Evolutionary conservation across 495 filamentous ascomycete species (phyloP).

Genomic region (Daldinia decipiens): DNA sequence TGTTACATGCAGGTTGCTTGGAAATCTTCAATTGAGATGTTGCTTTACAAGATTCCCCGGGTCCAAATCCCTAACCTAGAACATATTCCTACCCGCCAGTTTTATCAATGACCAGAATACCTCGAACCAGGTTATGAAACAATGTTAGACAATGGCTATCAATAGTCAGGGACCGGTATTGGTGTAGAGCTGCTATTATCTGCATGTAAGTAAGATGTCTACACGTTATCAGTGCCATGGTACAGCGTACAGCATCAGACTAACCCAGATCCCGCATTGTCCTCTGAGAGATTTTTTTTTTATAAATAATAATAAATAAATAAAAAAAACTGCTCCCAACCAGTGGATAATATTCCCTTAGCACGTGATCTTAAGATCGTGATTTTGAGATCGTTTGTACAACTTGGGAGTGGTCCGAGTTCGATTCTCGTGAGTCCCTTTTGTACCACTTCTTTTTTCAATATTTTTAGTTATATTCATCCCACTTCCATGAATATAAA

Average conservation of each 20-base stretch:
- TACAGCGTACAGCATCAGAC: not conserved
- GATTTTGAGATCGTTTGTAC: slow-evolving; percentile 1
- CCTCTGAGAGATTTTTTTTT: not conserved
- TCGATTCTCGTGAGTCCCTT: slow-evolving; percentile 61
- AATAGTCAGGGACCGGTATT: not conserved
- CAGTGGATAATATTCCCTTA: slow-evolving; percentile 26
- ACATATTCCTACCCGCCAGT: not conserved
- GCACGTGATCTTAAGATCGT: slow-evolving; percentile 9
- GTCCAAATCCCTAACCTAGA: not conserved
- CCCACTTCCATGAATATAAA: too few species aligned
- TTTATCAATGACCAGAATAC: not conserved
- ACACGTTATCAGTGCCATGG: not conserved
- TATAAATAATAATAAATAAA: too few species aligned
- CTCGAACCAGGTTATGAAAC: not conserved
- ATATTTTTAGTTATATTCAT: not conserved
- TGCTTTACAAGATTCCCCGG: not conserved
- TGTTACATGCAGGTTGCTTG: slow-evolving; percentile 23
- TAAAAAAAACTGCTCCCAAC: too few species aligned
- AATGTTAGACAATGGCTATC: not conserved
- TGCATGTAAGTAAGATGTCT: slow-evolving; percentile 1
- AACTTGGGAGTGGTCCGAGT: slow-evolving; percentile 62
- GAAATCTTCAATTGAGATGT: slow-evolving; percentile 12
- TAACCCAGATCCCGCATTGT: not conserved
- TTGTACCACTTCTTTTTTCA: slow-evolving; percentile 20
- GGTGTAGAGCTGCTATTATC: not conserved